These are phyloP conservation scores for Micractinium sp. DNA, from an alignment of 139 green algal genomes.

Conservation along the genomic window DNA sequence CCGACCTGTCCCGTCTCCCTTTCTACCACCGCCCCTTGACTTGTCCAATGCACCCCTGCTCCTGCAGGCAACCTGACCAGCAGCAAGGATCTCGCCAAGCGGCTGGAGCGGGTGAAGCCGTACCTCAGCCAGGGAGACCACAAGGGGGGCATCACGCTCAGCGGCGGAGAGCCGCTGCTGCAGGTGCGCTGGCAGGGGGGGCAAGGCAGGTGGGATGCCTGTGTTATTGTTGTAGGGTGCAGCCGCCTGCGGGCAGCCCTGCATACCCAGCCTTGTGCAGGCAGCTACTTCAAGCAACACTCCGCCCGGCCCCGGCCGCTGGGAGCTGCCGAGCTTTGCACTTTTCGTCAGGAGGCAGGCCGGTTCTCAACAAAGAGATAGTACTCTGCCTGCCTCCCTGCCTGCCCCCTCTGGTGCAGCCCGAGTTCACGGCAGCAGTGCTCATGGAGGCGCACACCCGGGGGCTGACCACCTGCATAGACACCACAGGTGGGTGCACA, in stretches of 20 bases:
- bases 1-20: neutral
- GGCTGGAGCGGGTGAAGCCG: constrained; percentile 19
- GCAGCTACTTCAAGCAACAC: neutral
- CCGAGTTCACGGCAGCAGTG: constrained; percentile 46
- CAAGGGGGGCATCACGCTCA: constrained; percentile 67
- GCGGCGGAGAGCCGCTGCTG: constrained; percentile 72
- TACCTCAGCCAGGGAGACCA: constrained; percentile 52
- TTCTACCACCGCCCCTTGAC: neutral
- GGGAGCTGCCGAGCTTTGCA: too few relatives aligned
- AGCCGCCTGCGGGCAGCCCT: neutral
- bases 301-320: too few relatives aligned
- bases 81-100: constrained; percentile 39
- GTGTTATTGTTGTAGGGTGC: neutral
- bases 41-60: neutral
- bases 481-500: constrained; percentile 56
- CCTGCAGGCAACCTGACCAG: constrained; percentile 32
- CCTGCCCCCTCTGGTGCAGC: constrained; percentile 41
- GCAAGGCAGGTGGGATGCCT: neutral
- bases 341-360: neutral
- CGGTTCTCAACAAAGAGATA: too few relatives aligned
- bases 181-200: neutral
- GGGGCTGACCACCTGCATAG: constrained; percentile 69
- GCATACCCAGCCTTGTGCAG: too few relatives aligned
- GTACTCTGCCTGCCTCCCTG: neutral
- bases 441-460: constrained; percentile 61